Evolutionary conservation across 352 stramenopile species (phyloP).

Genomic region (Globisporangium uncinulatum): DNA sequence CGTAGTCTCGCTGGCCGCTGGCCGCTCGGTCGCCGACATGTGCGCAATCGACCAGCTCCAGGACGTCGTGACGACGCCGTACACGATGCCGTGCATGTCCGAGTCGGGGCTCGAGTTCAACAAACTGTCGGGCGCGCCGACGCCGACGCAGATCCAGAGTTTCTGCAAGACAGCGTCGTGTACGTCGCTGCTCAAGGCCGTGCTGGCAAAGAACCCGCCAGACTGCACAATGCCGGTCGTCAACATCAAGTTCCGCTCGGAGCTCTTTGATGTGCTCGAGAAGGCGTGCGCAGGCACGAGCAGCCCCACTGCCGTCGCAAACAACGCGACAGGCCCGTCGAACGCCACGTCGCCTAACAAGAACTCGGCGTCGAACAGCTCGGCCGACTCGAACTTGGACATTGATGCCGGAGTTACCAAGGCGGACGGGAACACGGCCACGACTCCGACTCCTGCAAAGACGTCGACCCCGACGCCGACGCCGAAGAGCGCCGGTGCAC

Average conservation of each 20-base stretch:
- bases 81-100: conserved; percentile 6
- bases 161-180: conserved; percentile 10
- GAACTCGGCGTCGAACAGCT: neutral
- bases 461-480: neutral
- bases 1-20: neutral
- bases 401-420: neutral
- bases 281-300: conserved; percentile 3
- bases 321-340: neutral
- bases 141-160: neutral
- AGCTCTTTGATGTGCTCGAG: conserved; percentile 5
- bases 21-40: neutral
- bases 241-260: conserved; percentile 6
- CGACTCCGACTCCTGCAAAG: neutral
- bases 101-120: conserved; percentile 4
- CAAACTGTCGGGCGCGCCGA: conserved; percentile 2
- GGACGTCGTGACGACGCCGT: conserved; percentile 1
- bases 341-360: neutral
- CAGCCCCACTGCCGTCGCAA: neutral
- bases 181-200: conserved; percentile 5
- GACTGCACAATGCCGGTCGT: conserved; percentile 7
- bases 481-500: neutral
- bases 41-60: neutral
- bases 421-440: neutral
- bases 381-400: neutral
- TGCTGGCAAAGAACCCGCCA: conserved; percentile 7